Evolutionary conservation across 139 green algal genomes (phyloP).

Genomic region (Pycnococcus provasolii): DNA sequence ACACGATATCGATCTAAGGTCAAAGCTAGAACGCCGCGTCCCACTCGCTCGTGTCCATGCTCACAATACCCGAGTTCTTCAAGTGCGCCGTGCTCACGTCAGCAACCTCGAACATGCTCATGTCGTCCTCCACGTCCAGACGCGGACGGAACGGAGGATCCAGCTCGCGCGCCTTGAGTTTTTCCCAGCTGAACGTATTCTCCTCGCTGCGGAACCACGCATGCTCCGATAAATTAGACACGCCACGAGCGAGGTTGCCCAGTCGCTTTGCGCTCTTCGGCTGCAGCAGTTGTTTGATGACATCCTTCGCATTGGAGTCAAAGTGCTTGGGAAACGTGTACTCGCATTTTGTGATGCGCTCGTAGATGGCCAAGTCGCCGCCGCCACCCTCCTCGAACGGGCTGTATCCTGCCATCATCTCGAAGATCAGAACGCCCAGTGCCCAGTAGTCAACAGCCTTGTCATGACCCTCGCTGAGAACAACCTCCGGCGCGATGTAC

Average conservation of each 20-base stretch:
- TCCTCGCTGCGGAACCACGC: background rate
- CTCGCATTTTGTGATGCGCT: background rate
- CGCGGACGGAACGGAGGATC: background rate
- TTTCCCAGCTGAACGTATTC: background rate
- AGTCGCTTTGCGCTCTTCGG: background rate
- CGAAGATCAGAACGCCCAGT: constrained; percentile 21
- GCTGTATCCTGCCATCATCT: constrained; percentile 20
- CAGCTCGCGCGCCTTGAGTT: background rate
- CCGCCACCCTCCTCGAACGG: constrained; percentile 3
- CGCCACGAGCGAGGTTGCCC: background rate
- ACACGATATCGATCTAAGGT: no score
- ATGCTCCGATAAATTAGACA: background rate
- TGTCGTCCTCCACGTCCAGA: background rate
- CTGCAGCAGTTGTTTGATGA: background rate
- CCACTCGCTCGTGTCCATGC: no score
- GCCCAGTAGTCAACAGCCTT: constrained; percentile 18
- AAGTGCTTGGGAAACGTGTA: background rate
- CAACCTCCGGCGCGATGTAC: constrained; percentile 25
- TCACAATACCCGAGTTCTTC: no score
- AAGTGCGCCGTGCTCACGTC: no score
- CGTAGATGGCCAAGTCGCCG: background rate
- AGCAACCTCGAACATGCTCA: background rate
- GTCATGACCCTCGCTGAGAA: constrained; percentile 7
- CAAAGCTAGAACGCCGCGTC: no score
- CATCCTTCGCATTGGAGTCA: background rate